A percentile compares a stretch with the other conserved stretches of the same genome.
These are phyloP conservation scores for Ophiostoma sp. DNA, from an alignment of 2,329 filamentous ascomycete species.

Conservation along the genomic window DNA sequence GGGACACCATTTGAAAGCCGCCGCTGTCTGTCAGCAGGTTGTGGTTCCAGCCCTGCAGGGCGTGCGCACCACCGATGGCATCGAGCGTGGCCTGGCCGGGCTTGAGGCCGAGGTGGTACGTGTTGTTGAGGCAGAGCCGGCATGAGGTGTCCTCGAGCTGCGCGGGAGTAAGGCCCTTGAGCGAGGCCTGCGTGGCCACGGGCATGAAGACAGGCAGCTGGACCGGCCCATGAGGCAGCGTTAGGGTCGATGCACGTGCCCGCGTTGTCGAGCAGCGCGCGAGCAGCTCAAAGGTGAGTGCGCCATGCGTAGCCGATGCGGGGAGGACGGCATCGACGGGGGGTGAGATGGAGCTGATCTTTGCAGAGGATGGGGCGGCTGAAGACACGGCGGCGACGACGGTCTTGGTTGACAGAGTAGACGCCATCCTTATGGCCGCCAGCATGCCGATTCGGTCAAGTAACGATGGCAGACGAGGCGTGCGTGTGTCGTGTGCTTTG, in stretches of 20 bases:
- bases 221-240: conserved; percentile 86
- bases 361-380: not conserved
- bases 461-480: not conserved
- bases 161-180: conserved; percentile 89
- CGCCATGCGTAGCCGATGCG: conserved; percentile 29
- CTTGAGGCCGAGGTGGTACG: conserved; percentile 92
- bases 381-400: not conserved
- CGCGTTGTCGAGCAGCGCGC: conserved; percentile 64
- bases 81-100: conserved; percentile 87
- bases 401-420: conserved; percentile 20
- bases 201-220: conserved; percentile 96
- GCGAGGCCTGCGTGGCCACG: conserved; percentile 89
- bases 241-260: conserved; percentile 81
- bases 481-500: not conserved
- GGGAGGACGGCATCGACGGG: conserved; percentile 14
- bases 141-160: conserved; percentile 88
- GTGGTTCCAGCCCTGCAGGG: conserved; percentile 87
- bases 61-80: conserved; percentile 84
- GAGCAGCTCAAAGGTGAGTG: conserved; percentile 32
- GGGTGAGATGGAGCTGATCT: not conserved
- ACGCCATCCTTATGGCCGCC: conserved; percentile 29
- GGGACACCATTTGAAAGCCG: conserved; percentile 95
- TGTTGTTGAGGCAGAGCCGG: conserved; percentile 92
- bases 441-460: conserved; percentile 24
- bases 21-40: conserved; percentile 85